A percentile compares a stretch with the other conserved stretches of the same genome.
Evolutionary conservation across 192 early-diverging fungal genomes (phyloP).

Genomic region (Podila minutissima): DNA sequence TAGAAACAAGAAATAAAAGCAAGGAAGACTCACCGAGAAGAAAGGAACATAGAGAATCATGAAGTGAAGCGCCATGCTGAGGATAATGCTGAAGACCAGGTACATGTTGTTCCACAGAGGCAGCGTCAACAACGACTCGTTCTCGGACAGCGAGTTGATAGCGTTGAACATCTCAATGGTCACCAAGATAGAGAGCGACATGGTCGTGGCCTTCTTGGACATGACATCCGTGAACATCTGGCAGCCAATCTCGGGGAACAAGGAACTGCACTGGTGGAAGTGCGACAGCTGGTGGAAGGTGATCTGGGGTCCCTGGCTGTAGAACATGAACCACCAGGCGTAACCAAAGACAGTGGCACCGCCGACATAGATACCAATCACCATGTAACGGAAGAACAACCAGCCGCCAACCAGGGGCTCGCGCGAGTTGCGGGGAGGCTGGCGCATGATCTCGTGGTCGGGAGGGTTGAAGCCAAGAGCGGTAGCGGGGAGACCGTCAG

Average conservation of each 20-base stretch:
- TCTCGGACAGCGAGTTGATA: constrained; percentile 96
- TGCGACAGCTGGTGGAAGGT: constrained; percentile 89
- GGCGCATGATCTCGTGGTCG: constrained; percentile 96
- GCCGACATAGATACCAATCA: constrained; percentile 94
- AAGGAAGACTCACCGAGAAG: constrained; percentile 68
- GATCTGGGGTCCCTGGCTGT: constrained; percentile 87
- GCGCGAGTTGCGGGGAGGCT: constrained; percentile 81
- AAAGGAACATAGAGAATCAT: constrained; percentile 98
- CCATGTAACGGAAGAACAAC: constrained; percentile 95
- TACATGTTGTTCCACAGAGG: constrained; percentile 94
- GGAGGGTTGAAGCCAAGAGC: constrained; percentile 98
- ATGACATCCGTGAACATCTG: constrained; percentile 86
- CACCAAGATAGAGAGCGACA: constrained; percentile 95
- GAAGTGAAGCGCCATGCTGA: constrained; percentile 95
- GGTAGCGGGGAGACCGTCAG: constrained; percentile 96
- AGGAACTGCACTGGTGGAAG: constrained; percentile 89
- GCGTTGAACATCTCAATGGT: constrained; percentile 99
- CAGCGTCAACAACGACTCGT: constrained; percentile 91
- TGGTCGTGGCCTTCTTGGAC: constrained; percentile 91
- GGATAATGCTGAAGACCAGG: constrained; percentile 81
- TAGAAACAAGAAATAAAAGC: background rate
- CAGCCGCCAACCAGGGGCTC: constrained; percentile 94
- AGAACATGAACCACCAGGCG: constrained; percentile 99
- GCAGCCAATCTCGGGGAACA: constrained; percentile 95
- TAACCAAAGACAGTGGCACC: constrained; percentile 95